Evolutionary conservation across 768 basidiomycete genomes (phyloP), one percentile per base, ranked within the genome.

Genomic region (Suillus plorans): DNA sequence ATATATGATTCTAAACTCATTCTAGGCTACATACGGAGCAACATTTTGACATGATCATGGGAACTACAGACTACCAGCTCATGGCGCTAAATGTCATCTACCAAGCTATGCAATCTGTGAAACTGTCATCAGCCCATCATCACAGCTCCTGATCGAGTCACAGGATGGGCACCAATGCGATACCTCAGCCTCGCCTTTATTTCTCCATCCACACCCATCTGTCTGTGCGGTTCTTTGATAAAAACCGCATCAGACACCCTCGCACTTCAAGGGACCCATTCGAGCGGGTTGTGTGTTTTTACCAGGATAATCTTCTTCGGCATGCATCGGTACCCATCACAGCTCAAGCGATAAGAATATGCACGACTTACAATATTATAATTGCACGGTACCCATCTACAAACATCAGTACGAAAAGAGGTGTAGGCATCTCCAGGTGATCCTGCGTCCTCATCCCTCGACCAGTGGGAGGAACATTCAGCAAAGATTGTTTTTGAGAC

Each of bases 401-500:
- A 63, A 58, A 22, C 39, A 31, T 22, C 59, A 67, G 61, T 50
- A 31, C 56, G 63, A 52, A 50, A 14, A 28, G 3, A 25, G 34
- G 41, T 92, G 87, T 91, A 76, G 83, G 80, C 86, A 76, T 80
- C 89, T 85, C 90, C 89, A 93, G 92, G 92, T 94, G 88, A 89
- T 94, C 92, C 87, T 83, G 91, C 92, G 81, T 94, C 92, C 89
- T 91, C 28, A 79, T 89, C 83, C 85, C 92, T 94, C 92, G 77
- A 94, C 92, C 92, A 85, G 76, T 73, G 92, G 92, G 92, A 94
- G 84, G 81, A 87, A 85, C 91, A 80, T 84, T 91, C 92, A 87
- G 92, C 91, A 87, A 85, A 88, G 90, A 93, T 84, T 92, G 92
- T 94, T 93, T 94, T 92, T 85, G 90, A 90, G 89, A 80, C 73